These are phyloP conservation scores for Colletotrichum musicola DNA, from an alignment of 2,329 filamentous ascomycete species.

Conservation along the genomic window DNA sequence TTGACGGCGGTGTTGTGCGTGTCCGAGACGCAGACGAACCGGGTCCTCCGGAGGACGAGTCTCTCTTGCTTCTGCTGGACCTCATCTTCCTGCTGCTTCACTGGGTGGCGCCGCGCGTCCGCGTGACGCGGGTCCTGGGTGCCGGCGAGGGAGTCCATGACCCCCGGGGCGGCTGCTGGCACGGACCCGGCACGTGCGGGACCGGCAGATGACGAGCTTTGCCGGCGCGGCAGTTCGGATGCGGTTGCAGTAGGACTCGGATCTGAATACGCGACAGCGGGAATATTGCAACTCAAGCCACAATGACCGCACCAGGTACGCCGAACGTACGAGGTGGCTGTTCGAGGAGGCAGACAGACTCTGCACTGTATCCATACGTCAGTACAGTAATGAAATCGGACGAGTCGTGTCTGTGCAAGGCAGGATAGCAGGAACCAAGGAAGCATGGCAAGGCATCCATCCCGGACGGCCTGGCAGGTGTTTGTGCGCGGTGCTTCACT, in stretches of 20 bases:
- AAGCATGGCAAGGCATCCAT: too few relatives aligned
- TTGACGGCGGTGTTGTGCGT: constrained; percentile 77
- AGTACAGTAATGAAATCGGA: not conserved
- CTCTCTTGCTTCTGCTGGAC: not conserved
- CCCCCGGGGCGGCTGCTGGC: not conserved
- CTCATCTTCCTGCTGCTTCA: too few relatives aligned
- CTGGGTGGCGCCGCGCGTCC: constrained; percentile 1
- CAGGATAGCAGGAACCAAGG: not conserved
- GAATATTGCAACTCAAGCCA: not conserved
- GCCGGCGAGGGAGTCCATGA: constrained; percentile 18
- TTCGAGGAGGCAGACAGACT: too few relatives aligned
- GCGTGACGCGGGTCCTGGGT: not conserved
- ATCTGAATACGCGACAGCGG: not conserved
- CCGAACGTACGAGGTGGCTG: too few relatives aligned
- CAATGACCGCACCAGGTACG: too few relatives aligned
- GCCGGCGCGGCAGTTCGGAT: constrained; percentile 1
- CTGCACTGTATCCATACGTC: too few relatives aligned
- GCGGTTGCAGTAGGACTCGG: not conserved
- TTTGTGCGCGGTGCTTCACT: constrained; percentile 33
- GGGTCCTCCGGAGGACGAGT: constrained; percentile 60
- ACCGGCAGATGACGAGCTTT: constrained; percentile 8
- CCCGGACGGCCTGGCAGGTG: not conserved
- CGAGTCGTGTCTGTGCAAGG: not conserved
- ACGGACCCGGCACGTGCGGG: constrained; percentile 14
- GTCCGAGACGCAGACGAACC: constrained; percentile 82